Percentiles rank a stretch among this genome's conserved stretches.
Conservation (phyloP, 73 alveolate genomes). For the Tetrahymena elliotti region DNA sequence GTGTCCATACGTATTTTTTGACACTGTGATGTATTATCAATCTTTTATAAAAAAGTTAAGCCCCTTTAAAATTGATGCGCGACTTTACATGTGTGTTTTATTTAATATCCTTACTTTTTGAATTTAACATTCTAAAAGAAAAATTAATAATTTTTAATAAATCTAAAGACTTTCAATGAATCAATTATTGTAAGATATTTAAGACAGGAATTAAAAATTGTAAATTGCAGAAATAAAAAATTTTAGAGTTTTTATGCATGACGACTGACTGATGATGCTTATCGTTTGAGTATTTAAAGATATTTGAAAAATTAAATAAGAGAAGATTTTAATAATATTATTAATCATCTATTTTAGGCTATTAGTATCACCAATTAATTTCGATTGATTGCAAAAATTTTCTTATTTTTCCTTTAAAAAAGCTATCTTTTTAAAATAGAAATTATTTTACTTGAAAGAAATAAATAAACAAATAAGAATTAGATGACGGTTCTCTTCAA, state of each 20-base stretch:
- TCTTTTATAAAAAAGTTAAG: not conserved
- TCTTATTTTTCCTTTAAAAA: not conserved
- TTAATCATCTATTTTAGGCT: not conserved
- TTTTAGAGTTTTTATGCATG: not conserved
- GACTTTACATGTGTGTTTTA: not conserved
- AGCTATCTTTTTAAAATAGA: not conserved
- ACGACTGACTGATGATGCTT: not conserved
- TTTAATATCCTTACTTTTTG: not conserved
- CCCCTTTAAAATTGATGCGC: not conserved
- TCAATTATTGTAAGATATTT: not conserved
- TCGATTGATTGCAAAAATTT: not conserved
- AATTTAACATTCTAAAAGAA: not conserved
- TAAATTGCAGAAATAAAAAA: not conserved
- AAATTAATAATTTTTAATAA: no score
- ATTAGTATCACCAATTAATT: not conserved
- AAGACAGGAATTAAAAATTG: not conserved
- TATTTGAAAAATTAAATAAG: not conserved
- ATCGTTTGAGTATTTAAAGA: not conserved
- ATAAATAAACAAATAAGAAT: no score
- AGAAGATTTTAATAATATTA: not conserved
- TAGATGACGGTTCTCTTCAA: no score
- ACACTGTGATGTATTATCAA: not conserved
- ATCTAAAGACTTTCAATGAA: not conserved
- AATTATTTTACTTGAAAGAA: no score
- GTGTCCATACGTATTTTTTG: not conserved